Evolutionary conservation across 148 eudicot species (phyloP).

Genomic region (Camellia granthamiana): DNA sequence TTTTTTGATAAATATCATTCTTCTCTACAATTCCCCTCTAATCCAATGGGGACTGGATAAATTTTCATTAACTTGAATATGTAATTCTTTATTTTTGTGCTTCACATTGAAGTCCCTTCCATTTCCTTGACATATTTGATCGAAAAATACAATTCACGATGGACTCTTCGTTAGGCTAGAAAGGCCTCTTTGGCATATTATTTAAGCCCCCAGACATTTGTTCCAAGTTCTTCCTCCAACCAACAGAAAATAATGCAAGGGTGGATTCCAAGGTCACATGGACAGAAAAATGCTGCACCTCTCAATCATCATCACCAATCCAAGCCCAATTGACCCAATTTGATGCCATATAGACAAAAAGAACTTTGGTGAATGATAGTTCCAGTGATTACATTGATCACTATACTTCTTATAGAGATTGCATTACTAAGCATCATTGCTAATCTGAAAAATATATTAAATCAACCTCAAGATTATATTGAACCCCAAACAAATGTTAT

Average conservation of each 20-base stretch:
- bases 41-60: background rate
- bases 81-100: background rate
- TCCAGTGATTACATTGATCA: background rate
- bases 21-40: background rate
- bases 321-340: background rate
- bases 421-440: background rate
- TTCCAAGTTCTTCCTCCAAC: background rate
- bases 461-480: background rate
- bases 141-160: background rate
- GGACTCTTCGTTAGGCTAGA: background rate
- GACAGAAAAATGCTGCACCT: background rate
- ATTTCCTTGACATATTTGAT: background rate
- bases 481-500: background rate
- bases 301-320: background rate
- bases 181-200: background rate
- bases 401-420: background rate
- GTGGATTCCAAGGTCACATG: background rate
- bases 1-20: background rate
- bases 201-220: background rate
- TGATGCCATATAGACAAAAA: background rate
- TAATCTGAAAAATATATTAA: background rate
- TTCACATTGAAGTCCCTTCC: background rate
- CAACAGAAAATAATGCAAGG: background rate
- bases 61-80: background rate
- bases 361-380: background rate